A percentile compares a stretch with the other conserved stretches of the same genome.
Evolutionary conservation across 768 basidiomycete species (phyloP).

Genomic region (Hygrophorus pudorinus): DNA sequence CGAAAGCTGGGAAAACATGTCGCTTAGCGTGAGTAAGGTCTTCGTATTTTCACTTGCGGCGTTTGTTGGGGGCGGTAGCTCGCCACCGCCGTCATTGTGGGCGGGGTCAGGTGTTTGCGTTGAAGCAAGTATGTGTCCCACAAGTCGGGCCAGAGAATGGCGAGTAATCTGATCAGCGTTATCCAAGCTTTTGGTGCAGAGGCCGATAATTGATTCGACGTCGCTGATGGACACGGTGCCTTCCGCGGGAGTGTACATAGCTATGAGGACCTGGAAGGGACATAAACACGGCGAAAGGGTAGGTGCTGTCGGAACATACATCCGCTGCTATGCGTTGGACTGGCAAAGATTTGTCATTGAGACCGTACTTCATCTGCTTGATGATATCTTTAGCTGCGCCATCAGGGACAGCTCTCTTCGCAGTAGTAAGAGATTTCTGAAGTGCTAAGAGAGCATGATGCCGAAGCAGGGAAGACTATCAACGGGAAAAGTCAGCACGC

Average conservation of each 20-base stretch:
- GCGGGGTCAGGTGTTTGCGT: slow-evolving; percentile 55
- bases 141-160: slow-evolving; percentile 67
- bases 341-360: slow-evolving; percentile 76
- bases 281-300: not conserved
- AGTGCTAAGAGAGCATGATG: slow-evolving; percentile 72
- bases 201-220: slow-evolving; percentile 61
- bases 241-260: slow-evolving; percentile 48
- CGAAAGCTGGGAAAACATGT: slow-evolving; percentile 81
- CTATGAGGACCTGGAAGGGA: slow-evolving; percentile 27
- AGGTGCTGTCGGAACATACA: slow-evolving; percentile 29
- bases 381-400: slow-evolving; percentile 67
- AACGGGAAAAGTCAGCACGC: not conserved
- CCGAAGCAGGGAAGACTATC: slow-evolving; percentile 70
- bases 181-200: slow-evolving; percentile 72
- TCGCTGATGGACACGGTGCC: slow-evolving; percentile 53
- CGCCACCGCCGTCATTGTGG: slow-evolving; percentile 55
- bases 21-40: slow-evolving; percentile 57
- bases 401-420: slow-evolving; percentile 80
- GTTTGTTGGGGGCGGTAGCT: slow-evolving; percentile 29
- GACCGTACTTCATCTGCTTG: slow-evolving; percentile 67
- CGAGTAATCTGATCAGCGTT: slow-evolving; percentile 74
- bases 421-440: slow-evolving; percentile 68
- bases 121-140: slow-evolving; percentile 74
- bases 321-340: slow-evolving; percentile 80
- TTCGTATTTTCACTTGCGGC: slow-evolving; percentile 49